phyloP scores from a whole-genome alignment of 2,329 filamentous ascomycete species.

The Sordariomycetes sp. region DNA sequence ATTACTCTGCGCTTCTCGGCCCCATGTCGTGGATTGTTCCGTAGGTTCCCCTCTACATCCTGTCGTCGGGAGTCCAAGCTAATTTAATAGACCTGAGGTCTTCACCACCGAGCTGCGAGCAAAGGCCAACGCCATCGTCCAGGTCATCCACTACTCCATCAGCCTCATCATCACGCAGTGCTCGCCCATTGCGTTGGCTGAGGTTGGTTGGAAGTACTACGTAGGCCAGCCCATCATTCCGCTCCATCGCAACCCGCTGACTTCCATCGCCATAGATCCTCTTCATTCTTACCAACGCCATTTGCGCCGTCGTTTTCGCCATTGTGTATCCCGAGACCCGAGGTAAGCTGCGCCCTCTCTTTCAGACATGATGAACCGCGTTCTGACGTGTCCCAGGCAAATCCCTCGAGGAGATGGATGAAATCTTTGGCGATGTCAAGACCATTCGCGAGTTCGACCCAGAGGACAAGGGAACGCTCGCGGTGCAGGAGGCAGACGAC shows the following conservation, averaged over 20 bases:
- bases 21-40: conserved; percentile 29
- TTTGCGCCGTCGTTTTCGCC: conserved; percentile 20
- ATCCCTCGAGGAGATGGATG: conserved; percentile 24
- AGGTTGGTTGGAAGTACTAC: conserved; percentile 26
- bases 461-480: background rate
- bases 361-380: background rate
- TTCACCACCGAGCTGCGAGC: conserved; percentile 24
- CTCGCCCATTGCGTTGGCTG: conserved; percentile 22
- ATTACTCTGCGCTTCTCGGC: conserved; percentile 20
- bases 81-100: conserved; percentile 18
- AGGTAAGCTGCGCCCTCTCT: conserved; percentile 11
- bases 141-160: conserved; percentile 25
- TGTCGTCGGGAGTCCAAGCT: background rate
- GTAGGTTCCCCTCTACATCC: conserved; percentile 11
- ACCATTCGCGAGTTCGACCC: conserved; percentile 11
- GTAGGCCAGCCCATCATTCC: conserved; percentile 8
- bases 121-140: conserved; percentile 25
- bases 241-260: background rate
- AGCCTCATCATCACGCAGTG: conserved; percentile 25
- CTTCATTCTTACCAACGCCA: conserved; percentile 22
- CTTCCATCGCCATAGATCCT: conserved; percentile 16
- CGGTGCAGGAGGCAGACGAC: background rate
- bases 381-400: conserved; percentile 15
- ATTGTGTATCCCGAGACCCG: conserved; percentile 22
- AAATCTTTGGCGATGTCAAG: conserved; percentile 23